Evolutionary conservation across 208 protist species (phyloP).

Genomic region (Trypanosoma rangeli): DNA sequence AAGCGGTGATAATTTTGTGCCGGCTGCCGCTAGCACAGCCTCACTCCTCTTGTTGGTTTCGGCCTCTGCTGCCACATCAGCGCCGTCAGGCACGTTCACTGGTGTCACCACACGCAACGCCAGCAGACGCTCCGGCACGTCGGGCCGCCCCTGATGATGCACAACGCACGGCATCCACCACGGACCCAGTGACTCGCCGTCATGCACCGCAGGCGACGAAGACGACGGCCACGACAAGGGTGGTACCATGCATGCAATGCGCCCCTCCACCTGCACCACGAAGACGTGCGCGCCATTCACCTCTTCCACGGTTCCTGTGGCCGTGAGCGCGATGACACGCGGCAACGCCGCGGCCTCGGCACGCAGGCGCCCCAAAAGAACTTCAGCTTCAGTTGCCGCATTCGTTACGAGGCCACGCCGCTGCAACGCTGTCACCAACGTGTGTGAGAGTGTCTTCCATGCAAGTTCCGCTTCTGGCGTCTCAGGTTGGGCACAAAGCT

Average conservation of each 20-base stretch:
- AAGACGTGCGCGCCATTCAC: slow-evolving; percentile 40
- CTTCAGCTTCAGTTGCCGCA: background rate
- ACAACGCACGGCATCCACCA: slow-evolving; percentile 23
- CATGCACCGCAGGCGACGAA: background rate
- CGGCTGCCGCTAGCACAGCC: background rate
- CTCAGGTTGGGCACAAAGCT: slow-evolving; percentile 3
- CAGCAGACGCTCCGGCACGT: slow-evolving; percentile 18
- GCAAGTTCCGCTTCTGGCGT: background rate
- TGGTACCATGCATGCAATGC: slow-evolving; percentile 32
- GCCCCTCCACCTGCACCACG: slow-evolving; percentile 39
- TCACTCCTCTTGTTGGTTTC: background rate
- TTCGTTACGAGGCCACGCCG: slow-evolving; percentile 4
- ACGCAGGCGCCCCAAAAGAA: slow-evolving; percentile 12
- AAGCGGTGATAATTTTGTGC: background rate
- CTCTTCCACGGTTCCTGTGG: slow-evolving; percentile 39
- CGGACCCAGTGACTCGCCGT: slow-evolving; percentile 5
- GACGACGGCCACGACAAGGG: slow-evolving; percentile 1
- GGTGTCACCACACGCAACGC: slow-evolving; percentile 23
- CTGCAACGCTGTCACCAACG: background rate
- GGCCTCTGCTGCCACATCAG: background rate
- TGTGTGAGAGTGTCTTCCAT: slow-evolving; percentile 5
- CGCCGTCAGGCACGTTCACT: background rate
- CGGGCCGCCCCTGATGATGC: slow-evolving; percentile 6
- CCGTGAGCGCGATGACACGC: slow-evolving; percentile 33
- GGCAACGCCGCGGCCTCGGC: slow-evolving; percentile 37